Base-by-base conservation (phyloP, 305 asterid species). In the Plantago coronopus region DNA sequence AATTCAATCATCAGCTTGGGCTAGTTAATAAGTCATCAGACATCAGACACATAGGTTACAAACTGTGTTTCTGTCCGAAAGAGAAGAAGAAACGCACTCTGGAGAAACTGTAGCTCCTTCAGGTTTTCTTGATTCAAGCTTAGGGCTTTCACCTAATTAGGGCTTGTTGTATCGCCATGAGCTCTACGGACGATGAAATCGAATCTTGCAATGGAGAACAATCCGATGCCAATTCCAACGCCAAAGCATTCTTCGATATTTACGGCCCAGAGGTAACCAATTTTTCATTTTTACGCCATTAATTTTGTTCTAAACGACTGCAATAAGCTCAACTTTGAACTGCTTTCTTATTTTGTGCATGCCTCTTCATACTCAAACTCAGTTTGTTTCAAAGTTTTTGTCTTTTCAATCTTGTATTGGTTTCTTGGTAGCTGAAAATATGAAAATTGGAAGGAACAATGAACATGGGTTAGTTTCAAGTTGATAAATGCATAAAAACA, bases 251-350 rank as follows among this genome's bases (percentile, higher is more conserved):
- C 75, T 76, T 68, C 63, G 95, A 87, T 69, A 72, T 90, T 67
- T 87, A 90, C 58, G 97, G 95, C 40, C 88, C 97, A 50, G 73
- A 91, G 91, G 96, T 85, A 47, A 29, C 2, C 44, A 3, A 51
- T 6, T 14, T 4, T 9, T 34, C 38, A 15, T 12, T 17, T 34
- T 43, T 64, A 23, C 56, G 48, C 21, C 49, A 17, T 57, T 46
- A 43, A 17, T 38, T 40, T 48, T 4, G 64, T 23, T 20, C 38
- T 13, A n/a, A 16, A 23, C 7, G 42, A 10, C n/a, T 22, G 18
- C 55, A 0, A 7, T n/a, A 45, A 7, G 48, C 46, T 48, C 8
- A 17, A 18, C 14, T 61, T 19, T 34, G 46, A 7, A 16, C n/a
- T 37, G 34, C 38, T 54, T 42, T 19, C 3, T 25, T 22, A 31